Evolutionary conservation across 208 protist genomes (phyloP).

Genomic region (Phytomonas francai): DNA sequence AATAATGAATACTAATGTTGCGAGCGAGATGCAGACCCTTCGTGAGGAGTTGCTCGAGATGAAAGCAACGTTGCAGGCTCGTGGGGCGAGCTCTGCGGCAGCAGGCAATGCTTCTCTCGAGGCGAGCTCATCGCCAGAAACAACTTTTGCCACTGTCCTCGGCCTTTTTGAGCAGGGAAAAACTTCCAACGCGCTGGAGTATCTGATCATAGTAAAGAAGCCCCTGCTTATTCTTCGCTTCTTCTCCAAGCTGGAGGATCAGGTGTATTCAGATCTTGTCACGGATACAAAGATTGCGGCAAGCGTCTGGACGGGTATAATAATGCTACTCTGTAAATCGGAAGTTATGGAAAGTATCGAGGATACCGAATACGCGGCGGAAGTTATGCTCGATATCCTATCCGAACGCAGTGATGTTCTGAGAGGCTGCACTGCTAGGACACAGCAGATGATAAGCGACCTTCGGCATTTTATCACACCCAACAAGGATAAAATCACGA

Average conservation of each 20-base stretch:
- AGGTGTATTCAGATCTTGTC: constrained; percentile 33
- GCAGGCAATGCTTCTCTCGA: constrained; percentile 19
- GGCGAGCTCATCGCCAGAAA: constrained; percentile 36
- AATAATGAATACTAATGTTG: constrained; percentile 34
- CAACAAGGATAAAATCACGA: constrained; percentile 22
- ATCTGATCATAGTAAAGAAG: constrained; percentile 36
- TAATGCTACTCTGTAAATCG: constrained; percentile 30
- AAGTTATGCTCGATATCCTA: constrained; percentile 60
- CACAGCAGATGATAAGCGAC: constrained; percentile 34
- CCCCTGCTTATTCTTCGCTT: constrained; percentile 38
- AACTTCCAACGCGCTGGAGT: constrained; percentile 30
- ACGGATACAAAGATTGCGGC: constrained; percentile 27
- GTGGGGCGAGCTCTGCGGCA: constrained; percentile 1
- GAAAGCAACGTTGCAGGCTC: background rate
- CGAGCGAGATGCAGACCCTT: constrained; percentile 21
- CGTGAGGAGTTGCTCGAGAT: constrained; percentile 5
- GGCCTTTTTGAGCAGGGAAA: constrained; percentile 33
- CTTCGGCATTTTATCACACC: constrained; percentile 42
- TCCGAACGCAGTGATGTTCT: constrained; percentile 56
- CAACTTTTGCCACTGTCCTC: constrained; percentile 42
- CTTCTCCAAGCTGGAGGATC: constrained; percentile 27
- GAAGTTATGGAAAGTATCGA: constrained; percentile 18
- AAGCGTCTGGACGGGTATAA: constrained; percentile 39
- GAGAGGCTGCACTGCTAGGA: constrained; percentile 24
- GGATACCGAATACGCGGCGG: constrained; percentile 34